Percentiles rank a stretch among this genome's conserved stretches.
Conservation (phyloP, 495 filamentous ascomycete genomes). For the Elaphomyces granulatus region DNA sequence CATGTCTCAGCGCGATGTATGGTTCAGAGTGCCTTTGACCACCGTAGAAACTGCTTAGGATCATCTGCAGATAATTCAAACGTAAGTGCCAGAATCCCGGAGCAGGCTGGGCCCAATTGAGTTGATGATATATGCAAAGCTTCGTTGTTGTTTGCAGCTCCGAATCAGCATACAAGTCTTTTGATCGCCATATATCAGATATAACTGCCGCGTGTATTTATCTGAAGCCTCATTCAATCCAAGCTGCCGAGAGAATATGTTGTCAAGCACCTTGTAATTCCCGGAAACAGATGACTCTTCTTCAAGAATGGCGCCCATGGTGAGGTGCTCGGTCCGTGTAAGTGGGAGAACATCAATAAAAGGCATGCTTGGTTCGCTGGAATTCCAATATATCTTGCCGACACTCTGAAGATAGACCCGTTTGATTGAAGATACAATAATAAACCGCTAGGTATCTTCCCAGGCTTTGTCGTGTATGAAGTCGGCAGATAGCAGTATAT, state of each 20-base stretch:
- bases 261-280: not conserved
- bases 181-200: not conserved
- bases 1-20: not conserved
- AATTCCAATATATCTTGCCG: not conserved
- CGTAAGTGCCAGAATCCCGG: not conserved
- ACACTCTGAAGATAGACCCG: not conserved
- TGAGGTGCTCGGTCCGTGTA: not conserved
- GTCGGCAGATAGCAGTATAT: not conserved
- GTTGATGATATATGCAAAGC: not conserved
- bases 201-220: not conserved
- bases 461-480: not conserved
- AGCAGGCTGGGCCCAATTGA: not conserved
- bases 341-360: not conserved
- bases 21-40: no score
- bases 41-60: not conserved
- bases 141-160: not conserved
- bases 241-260: not conserved
- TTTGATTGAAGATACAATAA: not conserved
- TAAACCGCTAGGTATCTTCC: not conserved
- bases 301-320: not conserved
- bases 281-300: not conserved
- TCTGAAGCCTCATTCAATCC: not conserved
- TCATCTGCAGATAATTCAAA: not conserved
- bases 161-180: not conserved
- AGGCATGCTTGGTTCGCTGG: not conserved